Evolutionary conservation across 352 stramenopile genomes (phyloP).

Genomic region (Phytopythium cucurbitacearum): DNA sequence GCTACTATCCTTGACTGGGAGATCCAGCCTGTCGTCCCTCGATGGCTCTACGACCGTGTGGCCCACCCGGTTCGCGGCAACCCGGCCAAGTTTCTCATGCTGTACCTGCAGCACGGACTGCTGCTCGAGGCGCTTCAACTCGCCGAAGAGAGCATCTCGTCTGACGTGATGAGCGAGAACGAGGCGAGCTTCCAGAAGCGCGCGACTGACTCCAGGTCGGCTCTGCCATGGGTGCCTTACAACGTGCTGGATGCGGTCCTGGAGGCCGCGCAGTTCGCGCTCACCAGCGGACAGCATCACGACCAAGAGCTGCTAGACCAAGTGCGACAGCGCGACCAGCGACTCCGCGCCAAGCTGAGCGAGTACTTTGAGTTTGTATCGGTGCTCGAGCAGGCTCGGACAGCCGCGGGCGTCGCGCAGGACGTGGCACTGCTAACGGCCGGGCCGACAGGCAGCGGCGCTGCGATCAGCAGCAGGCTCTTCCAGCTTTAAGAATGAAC

Average conservation of each 20-base stretch:
- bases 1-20: constrained; percentile 58
- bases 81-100: constrained; percentile 42
- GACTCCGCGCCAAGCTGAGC: constrained; percentile 32
- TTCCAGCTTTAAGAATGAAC: not conserved
- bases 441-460: constrained; percentile 8
- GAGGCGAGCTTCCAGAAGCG: constrained; percentile 33
- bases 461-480: constrained; percentile 8
- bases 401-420: constrained; percentile 35
- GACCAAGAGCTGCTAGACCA: constrained; percentile 11
- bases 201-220: constrained; percentile 14
- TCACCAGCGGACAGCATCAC: constrained; percentile 15
- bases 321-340: constrained; percentile 26
- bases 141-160: constrained; percentile 37
- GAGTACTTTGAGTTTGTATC: constrained; percentile 51
- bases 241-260: constrained; percentile 61
- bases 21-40: constrained; percentile 39
- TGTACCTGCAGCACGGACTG: constrained; percentile 59
- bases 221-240: constrained; percentile 67
- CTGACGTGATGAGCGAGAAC: constrained; percentile 32
- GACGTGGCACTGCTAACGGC: constrained; percentile 1
- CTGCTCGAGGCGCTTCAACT: constrained; percentile 58
- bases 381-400: constrained; percentile 48
- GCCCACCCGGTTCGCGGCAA: constrained; percentile 34
- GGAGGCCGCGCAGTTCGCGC: constrained; percentile 33
- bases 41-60: constrained; percentile 48